Evolutionary conservation across 2,329 filamentous ascomycete genomes (phyloP), one percentile per base, ranked within the genome.

Genomic region (Monascus ruber): DNA sequence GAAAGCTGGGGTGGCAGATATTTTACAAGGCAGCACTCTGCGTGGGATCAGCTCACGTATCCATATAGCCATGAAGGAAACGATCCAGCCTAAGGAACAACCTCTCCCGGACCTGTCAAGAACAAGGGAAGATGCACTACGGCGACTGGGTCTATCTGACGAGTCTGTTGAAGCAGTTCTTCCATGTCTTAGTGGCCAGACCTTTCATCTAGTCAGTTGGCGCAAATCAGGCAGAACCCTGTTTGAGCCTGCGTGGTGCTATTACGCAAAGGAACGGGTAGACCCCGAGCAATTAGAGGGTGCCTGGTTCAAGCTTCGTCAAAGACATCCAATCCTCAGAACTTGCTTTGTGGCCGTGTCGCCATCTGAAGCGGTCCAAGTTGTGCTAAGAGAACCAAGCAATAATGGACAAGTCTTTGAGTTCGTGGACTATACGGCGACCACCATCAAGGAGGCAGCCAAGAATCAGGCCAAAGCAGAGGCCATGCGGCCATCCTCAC

Each of bases 171-270:
- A 61, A 28, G 41, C 43, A 3, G 48, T 58, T 2, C 34, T 58
- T 9, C 57, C 58, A 3, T 57, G 54, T 40, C 47, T 60, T 1
- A 42, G 53, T n/a, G 59, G 59, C 5, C 59, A 62, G 39, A 42
- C 49, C 33, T 58, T 54, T 33, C 57, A 61, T 38, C 51, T 62
- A 6, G 44, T 41, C 5, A 53, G 45, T 38, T 62, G 58, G 58
- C 38, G 60, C 32, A 57, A 56, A 34, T 56, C 56, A 7, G 49
- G 48, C 17, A 45, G 57, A 24, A 58, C 46, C 4, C 40, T 59
- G 24, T 49, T 56, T 24, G 58, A 62, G 36, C 51, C 55, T 4
- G 49, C 49, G 2, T 62, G 55, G 52, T 44, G 49, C 5, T 60
- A 56, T 38, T 47, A 41, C 27, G 48, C 45, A 35, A 26, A 33